Base-by-base conservation (phyloP, 352 stramenopile species). In the Pythium brachiatum region DNA sequence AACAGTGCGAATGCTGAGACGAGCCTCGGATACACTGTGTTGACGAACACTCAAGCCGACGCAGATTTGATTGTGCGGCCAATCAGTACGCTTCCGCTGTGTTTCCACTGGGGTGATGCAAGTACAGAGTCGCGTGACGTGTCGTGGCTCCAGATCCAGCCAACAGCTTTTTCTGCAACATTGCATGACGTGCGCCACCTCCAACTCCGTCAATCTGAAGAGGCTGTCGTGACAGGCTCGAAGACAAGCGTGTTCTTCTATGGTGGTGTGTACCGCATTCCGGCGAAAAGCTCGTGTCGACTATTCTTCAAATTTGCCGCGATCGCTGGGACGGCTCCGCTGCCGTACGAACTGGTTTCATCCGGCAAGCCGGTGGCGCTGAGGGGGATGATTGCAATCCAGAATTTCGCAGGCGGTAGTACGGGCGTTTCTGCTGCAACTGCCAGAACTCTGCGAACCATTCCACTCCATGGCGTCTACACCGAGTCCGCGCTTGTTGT, bases 291-390 rank as follows among this genome's bases (percentile, higher is more conserved):
- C 18, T 82, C 79, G 18, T 79, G 70, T 43, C 68, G 57, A 11
- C 59, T 96, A n/a, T 76, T 71, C 5, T 85, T 92, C 70, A 66
- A 73, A 38, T 96, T 94, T 70, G 85, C 85, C 39, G 60, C 73
- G 0, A 86, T 94, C 48, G 83, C 86, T 32, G 67, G 66, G 29
- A 89, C 86, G 11, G 46, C 59, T 5, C 69, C 74, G 5, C 51
- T 94, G 18, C 73, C 72, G 34, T 55, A 53, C 3, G 82, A 94
- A 31, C 47, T 62, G 18, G 78, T 96, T 23, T 83, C 89, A 18
- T 75, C 46, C 36, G 88, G 87, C 5, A 87, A 83, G 59, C 34
- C 81, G 26, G 77, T 70, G n/a, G 60, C 81, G 36, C 70, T 95
- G 23, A 55, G 58, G 15, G 88, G 88, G 15, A 87, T 88, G 58